Conservation (phyloP, 2,329 filamentous ascomycete genomes). For the Diaporthe sp. region DNA sequence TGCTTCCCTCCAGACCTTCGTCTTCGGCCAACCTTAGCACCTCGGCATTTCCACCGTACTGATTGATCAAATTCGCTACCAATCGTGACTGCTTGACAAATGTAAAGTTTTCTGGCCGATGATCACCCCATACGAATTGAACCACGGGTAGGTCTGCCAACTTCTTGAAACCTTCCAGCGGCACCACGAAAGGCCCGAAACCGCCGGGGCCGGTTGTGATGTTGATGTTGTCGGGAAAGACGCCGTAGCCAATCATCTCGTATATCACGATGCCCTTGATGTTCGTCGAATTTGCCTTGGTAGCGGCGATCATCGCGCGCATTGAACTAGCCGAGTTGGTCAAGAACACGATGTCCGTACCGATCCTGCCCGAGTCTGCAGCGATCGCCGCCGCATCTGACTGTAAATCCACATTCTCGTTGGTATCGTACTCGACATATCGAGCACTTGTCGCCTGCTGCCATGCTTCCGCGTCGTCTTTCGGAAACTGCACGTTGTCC, state of each 20-base stretch:
- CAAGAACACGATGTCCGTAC: neutral
- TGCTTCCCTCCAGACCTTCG: neutral
- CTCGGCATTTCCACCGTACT: conserved; percentile 2
- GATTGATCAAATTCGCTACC: neutral
- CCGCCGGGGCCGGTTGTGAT: neutral
- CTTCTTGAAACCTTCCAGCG: neutral
- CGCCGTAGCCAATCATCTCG: neutral
- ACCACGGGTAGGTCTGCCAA: neutral
- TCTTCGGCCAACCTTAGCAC: neutral
- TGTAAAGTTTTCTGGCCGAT: neutral
- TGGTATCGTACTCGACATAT: neutral
- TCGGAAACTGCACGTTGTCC: conserved; percentile 48
- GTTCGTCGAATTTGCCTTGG: conserved; percentile 47
- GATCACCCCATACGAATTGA: neutral
- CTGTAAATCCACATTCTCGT: neutral
- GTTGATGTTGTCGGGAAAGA: neutral
- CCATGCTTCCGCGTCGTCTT: conserved; percentile 44
- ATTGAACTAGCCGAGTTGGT: neutral
- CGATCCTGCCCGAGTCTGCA: neutral
- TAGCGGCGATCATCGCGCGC: conserved; percentile 36
- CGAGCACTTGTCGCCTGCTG: conserved; percentile 39
- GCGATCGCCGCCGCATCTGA: neutral
- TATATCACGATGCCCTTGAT: conserved; percentile 47
- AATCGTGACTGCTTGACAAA: neutral
- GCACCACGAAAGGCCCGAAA: neutral